These are phyloP conservation scores for Aspergillus cejpii DNA, from an alignment of 2,329 filamentous ascomycete species.

Conservation along the genomic window DNA sequence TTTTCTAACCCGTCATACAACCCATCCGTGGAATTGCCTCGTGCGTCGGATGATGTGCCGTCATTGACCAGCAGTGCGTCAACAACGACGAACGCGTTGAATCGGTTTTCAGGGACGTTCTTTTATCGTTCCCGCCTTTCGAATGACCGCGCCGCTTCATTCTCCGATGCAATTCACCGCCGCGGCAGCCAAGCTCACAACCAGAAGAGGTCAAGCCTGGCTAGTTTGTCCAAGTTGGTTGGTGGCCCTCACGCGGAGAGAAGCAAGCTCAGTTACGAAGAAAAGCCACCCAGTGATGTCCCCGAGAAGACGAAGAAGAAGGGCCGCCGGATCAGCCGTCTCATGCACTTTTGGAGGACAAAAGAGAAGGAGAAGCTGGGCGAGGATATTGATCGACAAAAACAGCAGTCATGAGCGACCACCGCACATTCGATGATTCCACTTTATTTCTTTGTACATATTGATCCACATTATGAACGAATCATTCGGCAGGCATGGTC, in stretches of 20 bases:
- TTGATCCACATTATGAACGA: constrained; percentile 13
- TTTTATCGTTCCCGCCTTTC: constrained; percentile 38
- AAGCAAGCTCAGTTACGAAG: constrained; percentile 42
- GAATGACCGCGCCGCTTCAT: constrained; percentile 41
- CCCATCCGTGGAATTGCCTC: constrained; percentile 34
- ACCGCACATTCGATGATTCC: constrained; percentile 12
- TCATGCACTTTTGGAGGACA: constrained; percentile 46
- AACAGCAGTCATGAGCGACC: constrained; percentile 20
- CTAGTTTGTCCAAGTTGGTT: constrained; percentile 45
- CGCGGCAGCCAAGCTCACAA: constrained; percentile 37
- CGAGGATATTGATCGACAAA: constrained; percentile 16
- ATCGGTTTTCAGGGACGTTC: constrained; percentile 41
- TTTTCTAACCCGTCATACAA: constrained; percentile 35
- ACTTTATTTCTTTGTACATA: constrained; percentile 12
- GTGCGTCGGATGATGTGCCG: constrained; percentile 46
- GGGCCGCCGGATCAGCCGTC: constrained; percentile 41
- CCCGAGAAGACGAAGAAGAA: constrained; percentile 40
- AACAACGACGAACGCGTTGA: constrained; percentile 40
- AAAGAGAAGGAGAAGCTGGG: constrained; percentile 40
- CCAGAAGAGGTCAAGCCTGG: constrained; percentile 44
- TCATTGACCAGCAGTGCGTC: constrained; percentile 47
- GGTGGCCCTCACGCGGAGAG: constrained; percentile 40
- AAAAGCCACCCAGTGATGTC: constrained; percentile 39
- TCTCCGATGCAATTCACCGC: constrained; percentile 36
- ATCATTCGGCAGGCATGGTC: constrained; percentile 19